Percentiles rank a stretch among this genome's conserved stretches.
Evolutionary conservation across 2,329 filamentous ascomycete species (phyloP).

Genomic region (Penicillium occitanis): DNA sequence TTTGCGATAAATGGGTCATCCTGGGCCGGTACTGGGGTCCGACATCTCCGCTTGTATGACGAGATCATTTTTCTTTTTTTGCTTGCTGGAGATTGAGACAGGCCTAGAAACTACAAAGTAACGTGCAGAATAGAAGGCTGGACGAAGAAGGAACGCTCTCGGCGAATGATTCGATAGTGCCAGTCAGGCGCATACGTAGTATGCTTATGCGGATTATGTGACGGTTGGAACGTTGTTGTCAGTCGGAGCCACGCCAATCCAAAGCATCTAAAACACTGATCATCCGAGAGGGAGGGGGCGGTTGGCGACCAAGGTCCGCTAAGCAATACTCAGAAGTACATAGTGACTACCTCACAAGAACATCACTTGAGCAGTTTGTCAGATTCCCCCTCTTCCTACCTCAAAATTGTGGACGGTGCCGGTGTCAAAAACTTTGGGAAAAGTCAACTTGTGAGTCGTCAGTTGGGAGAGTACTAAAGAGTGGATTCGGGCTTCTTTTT

Average conservation of each 20-base stretch:
- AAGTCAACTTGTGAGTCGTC: slow-evolving; percentile 24
- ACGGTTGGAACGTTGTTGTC: slow-evolving; percentile 17
- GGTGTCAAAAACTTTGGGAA: slow-evolving; percentile 25
- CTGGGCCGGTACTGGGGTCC: background rate
- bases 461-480: slow-evolving; percentile 12
- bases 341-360: background rate
- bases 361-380: background rate
- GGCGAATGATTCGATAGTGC: slow-evolving; percentile 15
- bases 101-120: background rate
- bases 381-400: background rate
- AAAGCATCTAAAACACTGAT: slow-evolving; percentile 13
- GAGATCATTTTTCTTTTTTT: background rate
- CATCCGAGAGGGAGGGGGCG: slow-evolving; percentile 11
- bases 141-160: slow-evolving; percentile 20
- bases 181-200: background rate
- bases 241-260: slow-evolving; percentile 18
- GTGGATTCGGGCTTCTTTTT: slow-evolving; percentile 25
- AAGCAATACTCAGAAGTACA: background rate
- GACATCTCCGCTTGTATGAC: slow-evolving; percentile 8
- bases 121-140: background rate
- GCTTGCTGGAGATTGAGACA: background rate
- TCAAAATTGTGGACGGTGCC: slow-evolving; percentile 8
- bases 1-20: slow-evolving; percentile 12
- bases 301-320: slow-evolving; percentile 13
- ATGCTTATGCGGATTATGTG: slow-evolving; percentile 20